phyloP scores from a whole-genome alignment of 192 early-diverging fungal species.

The Diversispora eburnea region DNA sequence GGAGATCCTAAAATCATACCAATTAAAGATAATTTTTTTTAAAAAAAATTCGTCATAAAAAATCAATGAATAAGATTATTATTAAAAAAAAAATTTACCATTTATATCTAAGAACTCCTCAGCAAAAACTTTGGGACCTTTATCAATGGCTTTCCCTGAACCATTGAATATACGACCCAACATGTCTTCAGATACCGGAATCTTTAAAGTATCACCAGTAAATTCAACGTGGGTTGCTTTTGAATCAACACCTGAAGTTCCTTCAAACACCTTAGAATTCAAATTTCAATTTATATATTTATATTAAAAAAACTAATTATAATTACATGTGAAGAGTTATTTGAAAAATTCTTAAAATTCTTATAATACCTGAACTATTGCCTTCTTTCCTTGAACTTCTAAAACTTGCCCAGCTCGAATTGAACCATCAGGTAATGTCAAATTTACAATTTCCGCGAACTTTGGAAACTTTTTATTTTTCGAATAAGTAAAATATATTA shows the following conservation, averaged over 20 bases:
- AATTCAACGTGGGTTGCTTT: conserved; percentile 95
- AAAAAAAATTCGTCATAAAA: neutral
- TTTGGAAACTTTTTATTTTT: conserved; percentile 75
- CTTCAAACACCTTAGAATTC: conserved; percentile 82
- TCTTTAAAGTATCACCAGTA: conserved; percentile 91
- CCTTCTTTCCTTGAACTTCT: conserved; percentile 94
- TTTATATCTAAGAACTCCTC: conserved; percentile 98
- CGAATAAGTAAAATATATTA: neutral
- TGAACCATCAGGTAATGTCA: conserved; percentile 95
- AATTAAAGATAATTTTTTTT: neutral
- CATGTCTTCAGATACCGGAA: conserved; percentile 99
- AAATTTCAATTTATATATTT: no score
- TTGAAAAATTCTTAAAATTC: neutral
- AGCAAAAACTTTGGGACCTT: conserved; percentile 99
- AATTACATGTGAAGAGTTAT: no score
- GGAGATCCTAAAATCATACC: conserved; percentile 62
- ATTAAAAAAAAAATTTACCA: conserved; percentile 39
- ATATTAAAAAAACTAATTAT: neutral
- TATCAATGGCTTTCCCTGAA: conserved; percentile 97
- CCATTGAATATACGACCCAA: conserved; percentile 99
- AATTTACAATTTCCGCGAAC: conserved; percentile 94
- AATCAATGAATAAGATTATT: neutral
- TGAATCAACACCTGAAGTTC: conserved; percentile 93
- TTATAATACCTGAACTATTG: conserved; percentile 80
- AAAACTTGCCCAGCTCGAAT: conserved; percentile 95